Base-by-base conservation (phyloP, 345 rosid genomes). In the Kandelia obovata region DNA sequence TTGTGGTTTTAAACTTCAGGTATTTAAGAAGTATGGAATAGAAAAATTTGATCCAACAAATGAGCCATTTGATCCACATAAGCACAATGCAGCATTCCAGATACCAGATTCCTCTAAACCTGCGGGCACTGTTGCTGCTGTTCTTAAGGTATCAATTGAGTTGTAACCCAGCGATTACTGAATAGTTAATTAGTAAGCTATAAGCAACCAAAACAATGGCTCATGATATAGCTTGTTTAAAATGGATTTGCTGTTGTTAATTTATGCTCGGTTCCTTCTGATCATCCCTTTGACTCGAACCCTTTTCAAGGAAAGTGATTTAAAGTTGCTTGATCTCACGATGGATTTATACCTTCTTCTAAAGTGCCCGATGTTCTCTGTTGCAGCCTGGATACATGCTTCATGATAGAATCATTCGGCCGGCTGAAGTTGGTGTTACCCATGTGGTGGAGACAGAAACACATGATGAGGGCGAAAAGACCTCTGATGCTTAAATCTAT, bases 391-490 rank as follows among this genome's bases (percentile, higher is more conserved):
- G 99, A 72, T 94, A 88, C 80, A 71, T 78, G 62, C 85, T 95
- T 21, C 73, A 83, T 13, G 97, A 92, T 53, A 82, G 97, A 72
- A 91, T 90, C 37, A 84, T 96, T 71, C 86, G 98, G 62, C 97
- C 99, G 25, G 99, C 98, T 0, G 96, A 96, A 72, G 98, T 96
- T 19, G 96, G 99, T 43, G 99, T 95, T 35, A 92, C 96, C 64
- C 84, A 74, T 56, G 83, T 71, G 0, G 82, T 58, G 60, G 89
- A 84, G 66, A 70, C 68, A 25, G 79, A 77, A 27, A 73, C 75
- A 46, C 67, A 63, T 58, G 17, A 35, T 13, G 64, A 51, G 15
- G 35, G 66, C 11, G 5, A 51, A 63, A 67, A 73, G 82, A 72
- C 67, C 61, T 69, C 83, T 39, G 76, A 78, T 65, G 78, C 84